phyloP scores from a whole-genome alignment of 140 eudicot genomes.

The Anethum foeniculum region DNA sequence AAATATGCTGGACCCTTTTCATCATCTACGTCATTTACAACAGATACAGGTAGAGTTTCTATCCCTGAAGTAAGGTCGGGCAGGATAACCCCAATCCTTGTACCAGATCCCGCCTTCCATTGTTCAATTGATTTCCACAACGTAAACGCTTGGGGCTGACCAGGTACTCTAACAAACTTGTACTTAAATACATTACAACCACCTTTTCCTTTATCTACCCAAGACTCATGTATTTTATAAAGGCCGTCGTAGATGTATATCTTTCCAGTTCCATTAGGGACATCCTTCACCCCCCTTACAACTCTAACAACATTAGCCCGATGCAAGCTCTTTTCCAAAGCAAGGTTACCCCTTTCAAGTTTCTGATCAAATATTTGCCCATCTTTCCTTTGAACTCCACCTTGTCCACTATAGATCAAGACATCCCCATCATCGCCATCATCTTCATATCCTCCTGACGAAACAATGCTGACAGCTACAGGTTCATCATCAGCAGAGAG shows the following conservation, averaged over 20 bases:
- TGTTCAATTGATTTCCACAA: constrained; percentile 78
- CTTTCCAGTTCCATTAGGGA: constrained; percentile 33
- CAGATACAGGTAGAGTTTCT: constrained; percentile 57
- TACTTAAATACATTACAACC: constrained; percentile 75
- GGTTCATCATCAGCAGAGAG: constrained; percentile 71
- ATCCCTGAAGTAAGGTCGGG: constrained; percentile 82
- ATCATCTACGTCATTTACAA: constrained; percentile 69
- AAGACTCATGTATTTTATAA: constrained; percentile 64
- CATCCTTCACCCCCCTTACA: constrained; percentile 59
- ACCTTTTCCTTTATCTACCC: constrained; percentile 69
- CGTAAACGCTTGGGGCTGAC: constrained; percentile 66
- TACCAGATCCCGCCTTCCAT: constrained; percentile 60
- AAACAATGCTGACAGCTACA: constrained; percentile 82
- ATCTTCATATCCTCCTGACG: constrained; percentile 94
- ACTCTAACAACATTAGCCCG: constrained; percentile 68
- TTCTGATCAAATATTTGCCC: constrained; percentile 67
- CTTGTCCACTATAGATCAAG: constrained; percentile 76
- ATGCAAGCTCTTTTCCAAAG: constrained; percentile 68
- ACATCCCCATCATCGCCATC: constrained; percentile 72
- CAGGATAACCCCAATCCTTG: constrained; percentile 58
- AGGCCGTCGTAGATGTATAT: constrained; percentile 75
- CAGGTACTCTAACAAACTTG: constrained; percentile 55
- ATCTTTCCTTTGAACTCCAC: constrained; percentile 64
- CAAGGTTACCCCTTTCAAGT: constrained; percentile 91
- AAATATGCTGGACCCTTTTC: constrained; percentile 90